Evolutionary conservation across 352 stramenopile genomes (phyloP).

Genomic region (Globisporangium spiculum): DNA sequence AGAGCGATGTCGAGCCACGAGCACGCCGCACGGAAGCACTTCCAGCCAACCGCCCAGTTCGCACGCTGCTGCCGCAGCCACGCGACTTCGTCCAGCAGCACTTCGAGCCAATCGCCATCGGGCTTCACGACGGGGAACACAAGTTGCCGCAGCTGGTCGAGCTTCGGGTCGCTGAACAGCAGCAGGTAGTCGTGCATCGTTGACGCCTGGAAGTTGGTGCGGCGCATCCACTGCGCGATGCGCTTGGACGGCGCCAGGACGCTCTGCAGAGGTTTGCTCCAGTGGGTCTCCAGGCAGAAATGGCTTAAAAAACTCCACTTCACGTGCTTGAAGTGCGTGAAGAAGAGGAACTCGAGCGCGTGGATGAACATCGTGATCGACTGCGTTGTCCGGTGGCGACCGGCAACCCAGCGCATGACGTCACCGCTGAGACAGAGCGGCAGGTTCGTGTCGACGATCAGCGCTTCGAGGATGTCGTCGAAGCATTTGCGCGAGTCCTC

Average conservation of each 20-base stretch:
- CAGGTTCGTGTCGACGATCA: constrained; percentile 64
- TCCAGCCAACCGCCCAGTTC: constrained; percentile 60
- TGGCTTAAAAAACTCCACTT: constrained; percentile 65
- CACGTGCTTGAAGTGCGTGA: constrained; percentile 52
- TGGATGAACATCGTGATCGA: constrained; percentile 65
- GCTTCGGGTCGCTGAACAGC: constrained; percentile 34
- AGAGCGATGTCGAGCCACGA: constrained; percentile 53
- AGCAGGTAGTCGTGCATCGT: constrained; percentile 27
- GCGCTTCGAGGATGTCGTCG: constrained; percentile 64
- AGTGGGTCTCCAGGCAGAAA: constrained; percentile 30
- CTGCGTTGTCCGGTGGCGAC: constrained; percentile 52
- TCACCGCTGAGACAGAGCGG: constrained; percentile 50
- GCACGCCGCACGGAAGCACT: constrained; percentile 58
- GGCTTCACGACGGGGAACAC: constrained; percentile 8
- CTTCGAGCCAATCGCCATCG: constrained; percentile 25
- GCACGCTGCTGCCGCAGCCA: constrained; percentile 23
- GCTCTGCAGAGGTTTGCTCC: constrained; percentile 21
- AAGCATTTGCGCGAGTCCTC: constrained; percentile 78
- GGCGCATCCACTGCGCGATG: constrained; percentile 24
- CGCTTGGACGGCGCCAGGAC: constrained; percentile 14
- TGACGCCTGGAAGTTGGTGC: constrained; percentile 3
- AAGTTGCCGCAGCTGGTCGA: constrained; percentile 14
- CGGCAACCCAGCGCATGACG: constrained; percentile 45
- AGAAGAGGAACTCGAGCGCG: constrained; percentile 56
- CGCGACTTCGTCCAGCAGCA: constrained; percentile 33